Conservation (phyloP, 345 rosid genomes). For the Syzygium aromaticum region DNA sequence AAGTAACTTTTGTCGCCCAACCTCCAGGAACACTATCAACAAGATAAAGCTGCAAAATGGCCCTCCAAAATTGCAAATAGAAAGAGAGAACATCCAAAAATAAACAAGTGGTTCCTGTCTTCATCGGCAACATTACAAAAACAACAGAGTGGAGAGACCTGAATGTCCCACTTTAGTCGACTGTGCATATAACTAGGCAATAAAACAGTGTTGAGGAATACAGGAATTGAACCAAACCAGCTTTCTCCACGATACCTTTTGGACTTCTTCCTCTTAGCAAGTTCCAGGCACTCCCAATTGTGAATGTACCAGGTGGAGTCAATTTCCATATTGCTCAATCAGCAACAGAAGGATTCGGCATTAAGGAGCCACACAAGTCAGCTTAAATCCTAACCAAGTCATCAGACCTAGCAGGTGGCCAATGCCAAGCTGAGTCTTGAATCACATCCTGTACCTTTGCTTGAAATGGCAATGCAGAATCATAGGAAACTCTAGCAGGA, state of each 20-base stretch:
- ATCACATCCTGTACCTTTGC: neutral
- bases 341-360: neutral
- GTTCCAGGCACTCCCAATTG: neutral
- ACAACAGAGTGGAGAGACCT: neutral
- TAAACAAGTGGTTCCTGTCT: neutral
- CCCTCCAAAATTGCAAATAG: neutral
- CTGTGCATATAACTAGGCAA: neutral
- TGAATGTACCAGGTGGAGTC: neutral
- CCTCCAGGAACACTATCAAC: neutral
- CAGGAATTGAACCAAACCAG: neutral
- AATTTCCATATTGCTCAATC: neutral
- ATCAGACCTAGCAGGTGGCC: neutral
- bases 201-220: neutral
- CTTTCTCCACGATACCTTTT: neutral
- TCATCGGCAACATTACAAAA: neutral
- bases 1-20: neutral
- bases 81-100: neutral
- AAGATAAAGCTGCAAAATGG: neutral
- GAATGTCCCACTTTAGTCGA: neutral
- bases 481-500: neutral
- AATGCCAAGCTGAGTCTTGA: neutral
- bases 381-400: neutral
- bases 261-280: neutral
- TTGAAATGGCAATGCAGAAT: neutral
- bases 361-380: neutral